phyloP scores from a whole-genome alignment of 2,329 filamentous ascomycete species.

The Clonostachys rosea region DNA sequence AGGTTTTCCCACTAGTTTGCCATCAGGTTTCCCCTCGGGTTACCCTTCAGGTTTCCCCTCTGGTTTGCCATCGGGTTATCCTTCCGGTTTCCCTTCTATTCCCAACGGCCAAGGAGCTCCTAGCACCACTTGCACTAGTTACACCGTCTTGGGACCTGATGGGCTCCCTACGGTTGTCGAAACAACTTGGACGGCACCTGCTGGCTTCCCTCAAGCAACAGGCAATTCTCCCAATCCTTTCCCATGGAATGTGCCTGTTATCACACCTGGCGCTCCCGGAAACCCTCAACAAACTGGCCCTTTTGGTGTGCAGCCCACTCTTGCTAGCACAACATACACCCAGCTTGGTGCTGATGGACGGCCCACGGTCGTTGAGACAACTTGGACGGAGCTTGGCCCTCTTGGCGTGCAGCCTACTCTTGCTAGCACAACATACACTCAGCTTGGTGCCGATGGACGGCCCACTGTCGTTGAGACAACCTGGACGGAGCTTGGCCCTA shows the following conservation, averaged over 20 bases:
- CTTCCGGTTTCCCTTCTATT: too few relatives aligned
- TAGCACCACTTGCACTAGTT: slow-evolving; percentile 5
- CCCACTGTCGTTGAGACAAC: slow-evolving; percentile 4
- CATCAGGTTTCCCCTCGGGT: too few relatives aligned
- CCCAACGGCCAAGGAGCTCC: slow-evolving; percentile 1
- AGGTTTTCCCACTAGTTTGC: too few relatives aligned
- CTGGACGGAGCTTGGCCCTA: slow-evolving; percentile 2
- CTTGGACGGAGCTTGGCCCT: slow-evolving; percentile 1
- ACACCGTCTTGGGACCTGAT: slow-evolving; percentile 4
- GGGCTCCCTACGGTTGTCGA: slow-evolving; percentile 5
- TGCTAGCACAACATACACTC: slow-evolving; percentile 3
- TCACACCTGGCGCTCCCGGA: too few relatives aligned
- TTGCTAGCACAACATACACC: slow-evolving; percentile 3
- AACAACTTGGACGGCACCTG: slow-evolving; percentile 1
- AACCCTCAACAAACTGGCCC: too few relatives aligned
- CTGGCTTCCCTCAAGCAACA: not conserved
- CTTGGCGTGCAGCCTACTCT: not conserved
- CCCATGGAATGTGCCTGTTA: not conserved
- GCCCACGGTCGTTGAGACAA: slow-evolving; percentile 4
- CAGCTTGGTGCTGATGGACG: slow-evolving; percentile 5
- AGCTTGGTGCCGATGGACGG: slow-evolving; percentile 6
- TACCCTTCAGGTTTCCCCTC: too few relatives aligned
- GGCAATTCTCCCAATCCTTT: not conserved
- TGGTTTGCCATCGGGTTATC: too few relatives aligned
- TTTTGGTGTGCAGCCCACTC: not conserved